A percentile compares a stretch with the other conserved stretches of the same genome.
phyloP scores from a whole-genome alignment of 805 yeast genomes.

The Kregervanrija pseudodelftensis region DNA sequence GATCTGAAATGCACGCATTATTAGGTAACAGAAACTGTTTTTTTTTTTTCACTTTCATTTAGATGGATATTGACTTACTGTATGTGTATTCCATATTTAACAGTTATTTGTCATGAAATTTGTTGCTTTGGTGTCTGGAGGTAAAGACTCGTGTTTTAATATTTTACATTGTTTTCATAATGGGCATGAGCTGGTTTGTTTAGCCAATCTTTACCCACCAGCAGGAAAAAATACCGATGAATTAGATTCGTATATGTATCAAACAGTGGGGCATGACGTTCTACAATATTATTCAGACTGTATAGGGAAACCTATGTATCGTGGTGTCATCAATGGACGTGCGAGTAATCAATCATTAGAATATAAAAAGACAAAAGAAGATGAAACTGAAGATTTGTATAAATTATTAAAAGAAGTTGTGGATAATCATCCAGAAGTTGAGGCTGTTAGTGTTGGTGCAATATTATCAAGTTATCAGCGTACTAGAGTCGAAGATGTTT shows the following conservation, averaged over 20 bases:
- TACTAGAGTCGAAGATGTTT: conserved; percentile 87
- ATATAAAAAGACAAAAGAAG: conserved; percentile 58
- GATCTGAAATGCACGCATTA: too few relatives aligned
- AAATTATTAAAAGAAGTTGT: conserved; percentile 43
- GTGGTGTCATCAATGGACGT: conserved; percentile 55
- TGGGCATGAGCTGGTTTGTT: conserved; percentile 80
- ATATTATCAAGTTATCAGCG: conserved; percentile 93
- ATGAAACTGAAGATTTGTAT: conserved; percentile 84
- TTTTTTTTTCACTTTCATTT: too few relatives aligned
- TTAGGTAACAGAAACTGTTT: too few relatives aligned
- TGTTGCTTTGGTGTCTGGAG: conserved; percentile 89
- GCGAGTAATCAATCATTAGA: conserved; percentile 63
- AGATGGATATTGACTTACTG: too few relatives aligned
- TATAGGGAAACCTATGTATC: conserved; percentile 71
- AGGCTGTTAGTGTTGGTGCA: conserved; percentile 94
- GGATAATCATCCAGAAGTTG: conserved; percentile 55
- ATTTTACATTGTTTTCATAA: conserved; percentile 76
- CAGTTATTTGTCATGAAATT: conserved; percentile 57
- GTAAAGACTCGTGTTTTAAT: conserved; percentile 92
- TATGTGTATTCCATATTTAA: too few relatives aligned
- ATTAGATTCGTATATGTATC: conserved; percentile 93
- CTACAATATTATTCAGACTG: conserved; percentile 60
- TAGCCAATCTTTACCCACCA: conserved; percentile 76
- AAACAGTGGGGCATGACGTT: conserved; percentile 89
- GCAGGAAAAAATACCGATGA: conserved; percentile 43